Conservation (phyloP, 495 filamentous ascomycete species). For the Podospora pseudopauciseta region DNA sequence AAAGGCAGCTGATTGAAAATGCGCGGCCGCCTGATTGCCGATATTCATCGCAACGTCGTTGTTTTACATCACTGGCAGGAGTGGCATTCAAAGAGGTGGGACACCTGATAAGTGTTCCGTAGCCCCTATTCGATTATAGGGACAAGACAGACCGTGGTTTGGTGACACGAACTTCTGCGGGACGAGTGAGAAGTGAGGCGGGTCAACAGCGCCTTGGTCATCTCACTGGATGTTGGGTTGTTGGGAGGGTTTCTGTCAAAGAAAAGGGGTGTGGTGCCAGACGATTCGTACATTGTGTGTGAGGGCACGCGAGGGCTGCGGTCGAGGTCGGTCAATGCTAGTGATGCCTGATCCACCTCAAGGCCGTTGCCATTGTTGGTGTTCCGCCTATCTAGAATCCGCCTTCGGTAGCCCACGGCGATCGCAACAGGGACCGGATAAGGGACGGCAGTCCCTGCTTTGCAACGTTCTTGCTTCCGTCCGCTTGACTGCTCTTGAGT, state of each 20-base stretch:
- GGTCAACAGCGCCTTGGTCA: background rate
- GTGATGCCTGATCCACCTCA: background rate
- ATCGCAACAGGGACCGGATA: constrained; percentile 3
- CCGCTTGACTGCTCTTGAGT: background rate
- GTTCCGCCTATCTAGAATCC: background rate
- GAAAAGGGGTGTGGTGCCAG: background rate
- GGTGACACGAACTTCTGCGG: background rate
- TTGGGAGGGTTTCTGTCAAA: background rate
- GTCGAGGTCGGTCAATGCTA: background rate
- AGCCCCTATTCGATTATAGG: background rate
- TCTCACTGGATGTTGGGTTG: constrained; percentile 2
- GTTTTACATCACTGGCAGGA: background rate
- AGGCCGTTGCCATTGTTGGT: background rate
- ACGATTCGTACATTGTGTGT: background rate
- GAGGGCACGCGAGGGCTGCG: background rate
- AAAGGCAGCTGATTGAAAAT: constrained; percentile 8
- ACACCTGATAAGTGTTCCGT: background rate
- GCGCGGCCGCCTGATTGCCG: background rate
- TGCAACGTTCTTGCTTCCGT: constrained; percentile 4
- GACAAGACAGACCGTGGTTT: background rate
- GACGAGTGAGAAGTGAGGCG: background rate
- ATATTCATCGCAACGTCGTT: background rate
- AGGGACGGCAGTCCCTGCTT: background rate
- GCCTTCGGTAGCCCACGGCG: background rate
- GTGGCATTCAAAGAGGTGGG: background rate